phyloP scores from a whole-genome alignment of 805 yeast species.

The Myxozyma geophila region DNA sequence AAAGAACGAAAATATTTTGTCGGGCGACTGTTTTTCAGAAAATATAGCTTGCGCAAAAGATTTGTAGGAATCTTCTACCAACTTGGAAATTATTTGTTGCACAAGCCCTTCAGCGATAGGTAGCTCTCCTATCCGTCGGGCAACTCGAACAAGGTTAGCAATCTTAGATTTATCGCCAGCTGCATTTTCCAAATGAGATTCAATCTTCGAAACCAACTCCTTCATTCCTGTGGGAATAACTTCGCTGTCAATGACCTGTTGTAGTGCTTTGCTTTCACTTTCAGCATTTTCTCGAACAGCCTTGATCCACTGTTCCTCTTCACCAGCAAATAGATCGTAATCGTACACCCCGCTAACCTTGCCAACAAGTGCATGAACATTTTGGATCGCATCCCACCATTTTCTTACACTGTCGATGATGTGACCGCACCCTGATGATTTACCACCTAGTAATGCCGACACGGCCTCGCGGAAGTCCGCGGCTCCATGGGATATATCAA shows the following conservation, averaged over 20 bases:
- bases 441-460: constrained; percentile 20
- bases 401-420: constrained; percentile 8
- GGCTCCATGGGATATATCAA: constrained; percentile 33
- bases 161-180: constrained; percentile 14
- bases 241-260: constrained; percentile 8
- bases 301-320: constrained; percentile 23
- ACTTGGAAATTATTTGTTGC: not conserved
- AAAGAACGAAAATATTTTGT: constrained; percentile 2
- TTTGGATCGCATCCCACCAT: constrained; percentile 24
- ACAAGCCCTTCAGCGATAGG: not conserved
- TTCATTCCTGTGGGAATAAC: constrained; percentile 21
- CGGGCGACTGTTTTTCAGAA: not conserved
- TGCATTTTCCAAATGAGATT: not conserved
- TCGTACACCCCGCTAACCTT: constrained; percentile 22
- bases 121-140: constrained; percentile 19
- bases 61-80: constrained; percentile 7
- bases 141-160: constrained; percentile 16
- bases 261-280: constrained; percentile 4
- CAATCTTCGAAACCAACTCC: constrained; percentile 5
- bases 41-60: constrained; percentile 18
- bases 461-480: constrained; percentile 24
- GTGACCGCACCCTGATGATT: constrained; percentile 1
- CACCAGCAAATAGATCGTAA: constrained; percentile 17
- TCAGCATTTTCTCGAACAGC: constrained; percentile 11
- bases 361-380: not conserved